Evolutionary conservation across 202 grass and related monocot genomes (phyloP).

Genomic region (Musa balbisiana): DNA sequence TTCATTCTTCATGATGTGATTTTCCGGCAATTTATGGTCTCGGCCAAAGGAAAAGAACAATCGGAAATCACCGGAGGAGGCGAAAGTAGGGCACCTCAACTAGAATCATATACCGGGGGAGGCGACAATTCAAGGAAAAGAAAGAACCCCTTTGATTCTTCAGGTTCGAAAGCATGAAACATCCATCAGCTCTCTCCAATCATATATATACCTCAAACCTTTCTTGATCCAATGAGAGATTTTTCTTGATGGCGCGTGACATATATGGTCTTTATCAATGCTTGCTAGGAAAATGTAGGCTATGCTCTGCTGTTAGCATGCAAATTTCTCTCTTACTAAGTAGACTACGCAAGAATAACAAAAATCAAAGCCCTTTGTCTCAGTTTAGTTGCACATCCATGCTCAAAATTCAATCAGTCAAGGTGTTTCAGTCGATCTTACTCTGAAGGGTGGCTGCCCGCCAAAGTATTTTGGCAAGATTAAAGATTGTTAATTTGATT

Average conservation of each 20-base stretch:
- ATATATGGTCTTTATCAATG: background rate
- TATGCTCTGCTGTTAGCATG: too few species aligned
- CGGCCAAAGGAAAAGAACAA: slow-evolving; percentile 15
- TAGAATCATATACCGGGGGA: slow-evolving; percentile 19
- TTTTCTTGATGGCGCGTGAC: background rate
- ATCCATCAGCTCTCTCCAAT: too few species aligned
- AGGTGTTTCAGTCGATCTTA: too few species aligned
- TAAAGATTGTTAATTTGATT: too few species aligned
- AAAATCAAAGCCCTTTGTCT: too few species aligned
- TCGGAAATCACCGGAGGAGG: background rate
- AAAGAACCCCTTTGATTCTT: slow-evolving; percentile 40
- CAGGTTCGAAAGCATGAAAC: slow-evolving; percentile 1
- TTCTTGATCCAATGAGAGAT: background rate
- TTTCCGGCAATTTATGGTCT: slow-evolving; percentile 66
- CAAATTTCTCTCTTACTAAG: too few species aligned
- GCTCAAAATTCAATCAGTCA: too few species aligned
- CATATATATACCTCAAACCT: too few species aligned
- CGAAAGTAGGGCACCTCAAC: slow-evolving; percentile 11
- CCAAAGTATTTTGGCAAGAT: too few species aligned
- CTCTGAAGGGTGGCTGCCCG: too few species aligned
- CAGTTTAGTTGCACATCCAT: too few species aligned
- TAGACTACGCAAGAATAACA: too few species aligned
- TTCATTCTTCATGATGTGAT: slow-evolving; percentile 36
- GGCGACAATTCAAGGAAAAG: slow-evolving; percentile 32
- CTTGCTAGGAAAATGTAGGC: background rate